Base-by-base conservation (phyloP, 2,329 filamentous ascomycete species). In the Colletotrichum coccodes region DNA sequence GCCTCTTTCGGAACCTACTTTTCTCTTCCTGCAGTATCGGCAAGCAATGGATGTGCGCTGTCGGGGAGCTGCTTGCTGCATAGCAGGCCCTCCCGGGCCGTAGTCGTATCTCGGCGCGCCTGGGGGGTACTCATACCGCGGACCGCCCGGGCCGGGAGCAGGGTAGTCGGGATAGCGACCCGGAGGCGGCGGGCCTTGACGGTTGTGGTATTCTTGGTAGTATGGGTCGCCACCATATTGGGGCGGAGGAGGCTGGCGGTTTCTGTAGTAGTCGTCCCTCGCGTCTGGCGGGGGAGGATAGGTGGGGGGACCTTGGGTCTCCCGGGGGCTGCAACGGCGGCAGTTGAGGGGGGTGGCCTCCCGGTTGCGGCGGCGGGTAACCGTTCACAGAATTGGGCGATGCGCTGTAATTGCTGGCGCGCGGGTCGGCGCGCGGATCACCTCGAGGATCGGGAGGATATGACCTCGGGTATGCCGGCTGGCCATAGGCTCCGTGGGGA, bases 11-110 rank as follows among this genome's bases (percentile, higher is more conserved):
- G 23, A 2, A 71, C 75, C 53, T 73, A 89, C 87, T 84, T 90
- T 90, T 75, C 87, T 81, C 76, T 89, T 88, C n/a, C 87, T 79
- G 74, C 87, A 90, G 71, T 90, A 90, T 61, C 85, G 82, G 75
- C 87, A 90, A 4, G 87, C 87, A 71, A 89, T 89, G 0, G 87
- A 89, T 2, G 87, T 89, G 34, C 87, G 81, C 75, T 89, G 87
- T 26, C 87, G 80, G 1, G 87, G 87, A 4, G 87, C 87, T 23
- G 86, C 84, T 73, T 87, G 86, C 12, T 81, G 79, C 76, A 84
- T 79, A 21, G 80, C 77, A 40, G 80, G 77, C 32, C 75, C 77
- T 23, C 73, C 78, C 44, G 78, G 80, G 21, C 72, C 75, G n/a
- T 78, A 77, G 36, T 72, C 76, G 71, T 72, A 77, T 42, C 26